Base-by-base conservation (phyloP, 2,329 filamentous ascomycete species). In the Aspergillus sp. region DNA sequence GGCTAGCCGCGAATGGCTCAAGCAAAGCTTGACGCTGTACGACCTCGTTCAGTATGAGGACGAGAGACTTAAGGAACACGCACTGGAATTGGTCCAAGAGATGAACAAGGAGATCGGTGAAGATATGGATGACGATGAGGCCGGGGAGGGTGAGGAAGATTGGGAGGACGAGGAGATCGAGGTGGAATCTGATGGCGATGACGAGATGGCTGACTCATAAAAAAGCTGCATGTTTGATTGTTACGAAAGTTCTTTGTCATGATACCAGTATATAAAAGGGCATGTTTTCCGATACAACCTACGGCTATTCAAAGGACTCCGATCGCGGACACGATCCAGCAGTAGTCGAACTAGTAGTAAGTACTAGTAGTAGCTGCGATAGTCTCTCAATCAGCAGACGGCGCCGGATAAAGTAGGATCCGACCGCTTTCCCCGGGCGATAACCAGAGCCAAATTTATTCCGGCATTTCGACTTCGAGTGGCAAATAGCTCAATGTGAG, bases 1-100 rank as follows among this genome's bases (percentile, higher is more conserved):
- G 58, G 89, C 91, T 15, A 91, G 92, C 69, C 85, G 91, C 57
- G 87, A 90, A 70, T 97, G 93, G 91, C 82, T 98, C 50, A 87
- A 86, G 59, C 91, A 90, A 70, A 91, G 91, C 71, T 81, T 96
- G 65, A 88, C 88, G 72, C 83, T 97, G n/a, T 98, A 91, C 74
- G 80, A 86, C 41, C 73, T 85, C 69, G 84, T 95, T 68, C 88
- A 94, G 55, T 98, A 97, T 73, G 93, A 80, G 57, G 80, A 82
- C 63, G 79, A 79, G 21, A 74, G 71, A 56, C 70, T 82, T 30
- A 75, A 73, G 48, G 76, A 80, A 23, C 79, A 82, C 64, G 77
- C 77, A 10, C 50, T 74, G 43, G 79, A 81, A 57, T 69, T 81
- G 51, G 74, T 80, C 3, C 70, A 76, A 43, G 81, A 80, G 57